Evolutionary conservation across 257 asterid genomes (phyloP), one percentile per base, ranked within the genome.

Genomic region (Scutellaria galericulata): DNA sequence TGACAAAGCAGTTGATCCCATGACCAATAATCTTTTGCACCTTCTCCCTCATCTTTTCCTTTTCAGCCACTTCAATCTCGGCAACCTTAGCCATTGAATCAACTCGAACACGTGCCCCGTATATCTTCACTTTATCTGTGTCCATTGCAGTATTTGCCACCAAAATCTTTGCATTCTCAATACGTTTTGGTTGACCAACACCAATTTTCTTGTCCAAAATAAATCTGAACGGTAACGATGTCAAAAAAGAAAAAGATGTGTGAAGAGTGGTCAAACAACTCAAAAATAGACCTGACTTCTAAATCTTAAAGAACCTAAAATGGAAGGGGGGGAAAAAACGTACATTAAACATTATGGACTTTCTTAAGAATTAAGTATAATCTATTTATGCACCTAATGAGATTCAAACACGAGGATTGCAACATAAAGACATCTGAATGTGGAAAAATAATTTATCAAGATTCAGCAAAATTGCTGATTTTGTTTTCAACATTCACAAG

Each of bases 31-130:
- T 91, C 87, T 91, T 94, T 70, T 89, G 86, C 74, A 88, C 97
- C 81, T 94, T 94, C 77, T 89, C 96, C 76, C 94, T 86, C 99
- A 89, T 94, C 80, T 94, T 94, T 54, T 83, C 92, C 83, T 91
- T 91, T 77, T 94, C 99, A 73, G 98, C 99, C 42, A 56, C 85
- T 85, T 94, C 99, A 61, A 94, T 89, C 84, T 94, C 98, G 62
- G 98, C 98, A 65, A 91, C 99, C 86, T 94, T 94, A 71, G 98
- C 90, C 99, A 94, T 94, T 9, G 99, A 94, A 84, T 94, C 99
- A 79, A 94, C 99, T 42, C 99, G 97, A 51, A 94, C 99, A 70
- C 99, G 96, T 35, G 99, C 98, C 45, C 99, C 99, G 54, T 89
- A 94, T 62, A 94, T 94, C 82, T 94, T 94, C 72, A 94, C 99